phyloP scores from a whole-genome alignment of 2,329 filamentous ascomycete species.

The Didymella arachidicola region DNA sequence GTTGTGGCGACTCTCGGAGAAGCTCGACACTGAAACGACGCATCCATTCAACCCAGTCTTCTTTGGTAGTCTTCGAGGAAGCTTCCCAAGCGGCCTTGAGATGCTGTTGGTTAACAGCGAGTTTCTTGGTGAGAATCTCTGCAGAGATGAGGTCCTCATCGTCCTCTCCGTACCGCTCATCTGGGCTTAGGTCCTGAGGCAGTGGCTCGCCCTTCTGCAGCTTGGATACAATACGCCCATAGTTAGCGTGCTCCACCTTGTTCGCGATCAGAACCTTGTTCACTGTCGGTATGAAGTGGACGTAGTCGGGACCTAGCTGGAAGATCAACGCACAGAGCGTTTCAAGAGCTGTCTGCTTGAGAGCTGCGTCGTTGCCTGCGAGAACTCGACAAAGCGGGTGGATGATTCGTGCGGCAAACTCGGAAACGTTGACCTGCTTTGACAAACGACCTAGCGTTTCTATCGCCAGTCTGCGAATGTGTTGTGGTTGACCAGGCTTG shows the following conservation, averaged over 20 bases:
- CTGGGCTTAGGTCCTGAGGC: conserved; percentile 92
- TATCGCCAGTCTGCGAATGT: conserved; percentile 85
- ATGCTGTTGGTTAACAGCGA: conserved; percentile 97
- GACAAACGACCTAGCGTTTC: conserved; percentile 95
- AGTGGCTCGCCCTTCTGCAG: conserved; percentile 92
- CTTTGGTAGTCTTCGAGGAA: conserved; percentile 92
- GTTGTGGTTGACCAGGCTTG: conserved; percentile 79
- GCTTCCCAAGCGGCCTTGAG: conserved; percentile 98
- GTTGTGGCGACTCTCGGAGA: conserved; percentile 93
- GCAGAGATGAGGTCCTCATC: conserved; percentile 81
- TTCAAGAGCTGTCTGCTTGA: conserved; percentile 86
- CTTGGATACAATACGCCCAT: conserved; percentile 90
- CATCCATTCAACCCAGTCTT: conserved; percentile 99
- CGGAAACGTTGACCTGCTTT: conserved; percentile 94
- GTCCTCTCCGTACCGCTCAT: conserved; percentile 78
- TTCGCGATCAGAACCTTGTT: conserved; percentile 82
- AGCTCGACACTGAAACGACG: conserved; percentile 94
- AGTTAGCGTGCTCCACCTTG: conserved; percentile 88
- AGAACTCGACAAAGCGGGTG: conserved; percentile 89
- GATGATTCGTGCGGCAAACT: conserved; percentile 95
- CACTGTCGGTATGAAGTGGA: conserved; percentile 92
- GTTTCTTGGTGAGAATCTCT: conserved; percentile 88
- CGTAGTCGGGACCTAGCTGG: conserved; percentile 92
- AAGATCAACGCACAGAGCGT: conserved; percentile 95
- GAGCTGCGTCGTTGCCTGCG: conserved; percentile 71